Percentiles rank a stretch among this genome's conserved stretches.
Evolutionary conservation across 2,329 filamentous ascomycete species (phyloP).

Genomic region (Ceratocystis colombiana): DNA sequence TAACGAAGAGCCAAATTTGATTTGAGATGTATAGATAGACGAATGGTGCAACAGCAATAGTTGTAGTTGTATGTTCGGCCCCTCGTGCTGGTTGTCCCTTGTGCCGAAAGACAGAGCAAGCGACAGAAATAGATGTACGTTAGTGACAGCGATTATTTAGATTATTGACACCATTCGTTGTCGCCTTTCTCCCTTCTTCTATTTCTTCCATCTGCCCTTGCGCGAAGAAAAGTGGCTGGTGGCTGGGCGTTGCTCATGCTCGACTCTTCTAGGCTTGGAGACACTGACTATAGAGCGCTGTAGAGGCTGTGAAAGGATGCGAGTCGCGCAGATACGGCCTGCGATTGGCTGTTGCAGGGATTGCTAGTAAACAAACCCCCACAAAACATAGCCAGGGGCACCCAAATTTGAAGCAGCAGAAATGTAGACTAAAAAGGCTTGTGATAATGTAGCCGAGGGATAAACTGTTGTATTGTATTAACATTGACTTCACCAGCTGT

Average conservation of each 20-base stretch:
- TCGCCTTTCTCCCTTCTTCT: slow-evolving; percentile 9
- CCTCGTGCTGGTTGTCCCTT: no score
- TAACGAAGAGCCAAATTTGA: no score
- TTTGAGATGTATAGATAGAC: no score
- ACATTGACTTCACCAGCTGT: not conserved
- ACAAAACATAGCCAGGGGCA: slow-evolving; percentile 17
- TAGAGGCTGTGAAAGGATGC: slow-evolving; percentile 18
- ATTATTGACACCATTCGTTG: slow-evolving; percentile 7
- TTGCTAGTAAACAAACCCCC: slow-evolving; percentile 25
- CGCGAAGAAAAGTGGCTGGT: slow-evolving; percentile 15
- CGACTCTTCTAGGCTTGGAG: not conserved
- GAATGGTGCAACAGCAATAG: no score
- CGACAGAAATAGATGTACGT: no score
- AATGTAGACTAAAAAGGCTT: slow-evolving; percentile 2
- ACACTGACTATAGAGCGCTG: not conserved
- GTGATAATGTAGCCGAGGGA: slow-evolving; percentile 14
- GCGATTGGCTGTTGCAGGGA: slow-evolving; percentile 21
- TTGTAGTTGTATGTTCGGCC: no score
- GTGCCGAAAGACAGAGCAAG: no score
- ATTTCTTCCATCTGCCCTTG: slow-evolving; percentile 10
- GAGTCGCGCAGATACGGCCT: slow-evolving; percentile 1
- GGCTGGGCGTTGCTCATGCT: slow-evolving; percentile 14
- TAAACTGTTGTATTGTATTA: not conserved
- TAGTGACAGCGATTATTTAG: not conserved
- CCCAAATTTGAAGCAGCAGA: not conserved